These are phyloP conservation scores for Crithidia fasciculata DNA, from an alignment of 208 protist species.

Conservation along the genomic window DNA sequence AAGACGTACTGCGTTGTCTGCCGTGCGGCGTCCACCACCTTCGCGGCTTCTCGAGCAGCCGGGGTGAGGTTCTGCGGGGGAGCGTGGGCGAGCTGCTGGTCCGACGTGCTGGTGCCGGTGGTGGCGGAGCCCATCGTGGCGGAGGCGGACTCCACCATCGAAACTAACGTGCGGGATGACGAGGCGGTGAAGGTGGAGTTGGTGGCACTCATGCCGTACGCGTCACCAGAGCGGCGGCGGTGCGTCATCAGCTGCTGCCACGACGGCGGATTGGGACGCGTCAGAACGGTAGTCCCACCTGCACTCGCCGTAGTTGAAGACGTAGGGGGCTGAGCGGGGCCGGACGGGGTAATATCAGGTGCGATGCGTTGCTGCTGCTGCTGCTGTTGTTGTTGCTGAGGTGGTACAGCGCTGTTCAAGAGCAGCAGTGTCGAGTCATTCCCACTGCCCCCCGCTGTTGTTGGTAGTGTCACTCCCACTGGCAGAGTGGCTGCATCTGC, in stretches of 20 bases:
- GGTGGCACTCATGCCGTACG: slow-evolving; percentile 3
- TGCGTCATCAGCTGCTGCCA: slow-evolving; percentile 4
- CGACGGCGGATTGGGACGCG: neutral
- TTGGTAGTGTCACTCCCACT: no score
- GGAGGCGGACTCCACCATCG: slow-evolving; percentile 1
- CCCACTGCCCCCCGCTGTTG: neutral
- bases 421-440: slow-evolving; percentile 5
- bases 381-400: neutral
- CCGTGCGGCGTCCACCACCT: slow-evolving; percentile 13
- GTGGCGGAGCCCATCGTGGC: neutral
- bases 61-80: neutral
- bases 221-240: neutral
- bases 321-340: neutral
- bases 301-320: neutral
- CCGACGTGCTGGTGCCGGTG: neutral
- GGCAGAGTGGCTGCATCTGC: no score
- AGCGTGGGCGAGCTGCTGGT: neutral
- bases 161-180: slow-evolving; percentile 5
- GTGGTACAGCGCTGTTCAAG: neutral
- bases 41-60: slow-evolving; percentile 6
- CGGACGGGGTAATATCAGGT: neutral
- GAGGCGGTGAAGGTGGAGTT: slow-evolving; percentile 9
- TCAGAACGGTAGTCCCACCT: neutral
- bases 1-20: slow-evolving; percentile 25
- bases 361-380: neutral